phyloP scores from a whole-genome alignment of 2,329 filamentous ascomycete genomes.

The Aspergillus versicolor region DNA sequence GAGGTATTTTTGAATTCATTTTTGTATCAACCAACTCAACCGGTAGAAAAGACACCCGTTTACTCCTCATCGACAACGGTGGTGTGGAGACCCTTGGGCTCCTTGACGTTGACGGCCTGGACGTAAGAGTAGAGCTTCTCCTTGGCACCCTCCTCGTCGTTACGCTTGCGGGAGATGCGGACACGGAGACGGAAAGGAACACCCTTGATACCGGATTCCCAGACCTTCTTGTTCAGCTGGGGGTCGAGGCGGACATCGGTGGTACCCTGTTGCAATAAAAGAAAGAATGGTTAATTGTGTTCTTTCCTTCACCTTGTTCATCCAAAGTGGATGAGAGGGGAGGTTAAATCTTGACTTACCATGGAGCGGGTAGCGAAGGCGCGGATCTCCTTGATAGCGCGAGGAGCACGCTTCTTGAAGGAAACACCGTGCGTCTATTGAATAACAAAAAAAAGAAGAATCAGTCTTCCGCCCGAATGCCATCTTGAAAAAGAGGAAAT shows the following conservation, averaged over 20 bases:
- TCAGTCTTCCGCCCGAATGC: conserved; percentile 69
- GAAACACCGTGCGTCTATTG: conserved; percentile 87
- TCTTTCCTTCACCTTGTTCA: background rate
- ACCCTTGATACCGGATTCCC: conserved; percentile 98
- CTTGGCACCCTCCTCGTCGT: conserved; percentile 99
- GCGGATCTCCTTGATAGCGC: conserved; percentile 99
- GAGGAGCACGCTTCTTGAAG: conserved; percentile 99
- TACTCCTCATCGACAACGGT: conserved; percentile 74
- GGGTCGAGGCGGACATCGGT: conserved; percentile 96
- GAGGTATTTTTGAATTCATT: conserved; percentile 10
- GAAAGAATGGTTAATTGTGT: background rate
- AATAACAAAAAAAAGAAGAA: conserved; percentile 39
- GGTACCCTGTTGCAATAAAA: conserved; percentile 67
- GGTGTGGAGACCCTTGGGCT: conserved; percentile 95
- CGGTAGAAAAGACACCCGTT: conserved; percentile 19
- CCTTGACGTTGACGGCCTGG: conserved; percentile 99
- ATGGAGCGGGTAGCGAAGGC: conserved; percentile 89
- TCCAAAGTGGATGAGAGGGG: background rate
- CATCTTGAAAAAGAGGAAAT: conserved; percentile 26
- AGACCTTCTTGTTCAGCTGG: conserved; percentile 99
- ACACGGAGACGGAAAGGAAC: conserved; percentile 96
- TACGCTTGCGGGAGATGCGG: conserved; percentile 98
- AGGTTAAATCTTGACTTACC: conserved; percentile 62
- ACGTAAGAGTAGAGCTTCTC: conserved; percentile 99
- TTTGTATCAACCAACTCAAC: conserved; percentile 11